These are phyloP conservation scores for Wickerhamomyces bovis DNA, from an alignment of 805 yeast genomes.

Conservation along the genomic window DNA sequence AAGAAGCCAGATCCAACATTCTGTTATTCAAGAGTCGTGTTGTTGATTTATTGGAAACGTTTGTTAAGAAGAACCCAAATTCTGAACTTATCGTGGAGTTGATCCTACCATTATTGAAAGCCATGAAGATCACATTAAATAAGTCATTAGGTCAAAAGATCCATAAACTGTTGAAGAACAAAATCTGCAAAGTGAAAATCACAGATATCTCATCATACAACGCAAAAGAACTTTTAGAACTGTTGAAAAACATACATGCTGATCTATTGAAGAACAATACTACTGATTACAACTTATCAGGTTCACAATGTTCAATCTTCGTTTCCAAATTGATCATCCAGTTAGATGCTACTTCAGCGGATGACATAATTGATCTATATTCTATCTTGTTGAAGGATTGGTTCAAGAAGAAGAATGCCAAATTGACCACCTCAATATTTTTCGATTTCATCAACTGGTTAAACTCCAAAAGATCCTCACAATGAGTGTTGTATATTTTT, in stretches of 20 bases:
- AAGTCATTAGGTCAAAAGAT: constrained; percentile 68
- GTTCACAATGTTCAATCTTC: constrained; percentile 63
- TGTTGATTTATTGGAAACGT: constrained; percentile 69
- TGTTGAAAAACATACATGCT: constrained; percentile 37
- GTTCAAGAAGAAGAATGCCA: constrained; percentile 44
- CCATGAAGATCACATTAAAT: constrained; percentile 65
- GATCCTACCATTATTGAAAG: constrained; percentile 49
- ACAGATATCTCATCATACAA: constrained; percentile 15
- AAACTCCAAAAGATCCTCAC: constrained; percentile 34
- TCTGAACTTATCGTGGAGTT: constrained; percentile 35
- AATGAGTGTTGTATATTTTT: background rate
- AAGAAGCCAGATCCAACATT: constrained; percentile 75
- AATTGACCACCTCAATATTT: constrained; percentile 51
- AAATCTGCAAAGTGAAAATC: constrained; percentile 45
- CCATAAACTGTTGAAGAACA: constrained; percentile 59
- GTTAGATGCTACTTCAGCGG: constrained; percentile 28
- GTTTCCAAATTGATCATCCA: constrained; percentile 49
- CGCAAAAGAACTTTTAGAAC: constrained; percentile 18
- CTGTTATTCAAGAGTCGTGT: constrained; percentile 71
- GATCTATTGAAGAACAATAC: constrained; percentile 30
- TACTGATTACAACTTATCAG: constrained; percentile 31
- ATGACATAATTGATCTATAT: constrained; percentile 50
- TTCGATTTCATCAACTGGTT: constrained; percentile 81
- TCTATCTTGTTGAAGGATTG: constrained; percentile 50
- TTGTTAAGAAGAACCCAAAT: constrained; percentile 31